A percentile compares a stretch with the other conserved stretches of the same genome.
Evolutionary conservation across 2,329 filamentous ascomycete genomes (phyloP).

Genomic region (Dothiorella sarmentorum): DNA sequence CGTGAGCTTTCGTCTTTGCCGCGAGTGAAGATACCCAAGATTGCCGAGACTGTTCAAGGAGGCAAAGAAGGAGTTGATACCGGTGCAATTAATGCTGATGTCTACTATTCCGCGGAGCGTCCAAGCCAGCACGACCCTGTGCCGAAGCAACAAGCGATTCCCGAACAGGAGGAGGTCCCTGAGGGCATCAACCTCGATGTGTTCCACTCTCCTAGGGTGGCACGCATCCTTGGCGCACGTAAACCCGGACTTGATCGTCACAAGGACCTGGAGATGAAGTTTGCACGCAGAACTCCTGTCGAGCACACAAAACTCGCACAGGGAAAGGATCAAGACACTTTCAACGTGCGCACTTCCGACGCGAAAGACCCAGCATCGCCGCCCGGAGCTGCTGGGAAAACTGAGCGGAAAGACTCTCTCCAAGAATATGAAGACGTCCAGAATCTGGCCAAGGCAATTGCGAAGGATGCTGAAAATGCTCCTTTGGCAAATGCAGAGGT

Average conservation of each 20-base stretch:
- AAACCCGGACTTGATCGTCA: constrained; percentile 10
- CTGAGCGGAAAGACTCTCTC: constrained; percentile 15
- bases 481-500: constrained; percentile 30
- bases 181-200: constrained; percentile 59
- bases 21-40: constrained; percentile 53
- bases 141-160: constrained; percentile 29
- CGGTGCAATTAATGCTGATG: constrained; percentile 52
- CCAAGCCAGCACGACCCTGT: constrained; percentile 26
- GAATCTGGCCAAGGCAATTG: constrained; percentile 47
- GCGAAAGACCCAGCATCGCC: neutral
- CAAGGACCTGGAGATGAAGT: constrained; percentile 32
- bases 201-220: constrained; percentile 59
- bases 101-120: constrained; percentile 45
- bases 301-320: constrained; percentile 38
- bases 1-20: constrained; percentile 53
- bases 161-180: constrained; percentile 46
- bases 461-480: constrained; percentile 38
- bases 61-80: constrained; percentile 41
- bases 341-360: constrained; percentile 27
- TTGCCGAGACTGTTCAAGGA: constrained; percentile 46
- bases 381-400: constrained; percentile 8
- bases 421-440: constrained; percentile 39
- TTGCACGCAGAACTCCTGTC: constrained; percentile 30
- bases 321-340: constrained; percentile 38
- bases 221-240: constrained; percentile 50